phyloP scores from a whole-genome alignment of 352 stramenopile genomes.

The Phytopythium chamaehyphon region DNA sequence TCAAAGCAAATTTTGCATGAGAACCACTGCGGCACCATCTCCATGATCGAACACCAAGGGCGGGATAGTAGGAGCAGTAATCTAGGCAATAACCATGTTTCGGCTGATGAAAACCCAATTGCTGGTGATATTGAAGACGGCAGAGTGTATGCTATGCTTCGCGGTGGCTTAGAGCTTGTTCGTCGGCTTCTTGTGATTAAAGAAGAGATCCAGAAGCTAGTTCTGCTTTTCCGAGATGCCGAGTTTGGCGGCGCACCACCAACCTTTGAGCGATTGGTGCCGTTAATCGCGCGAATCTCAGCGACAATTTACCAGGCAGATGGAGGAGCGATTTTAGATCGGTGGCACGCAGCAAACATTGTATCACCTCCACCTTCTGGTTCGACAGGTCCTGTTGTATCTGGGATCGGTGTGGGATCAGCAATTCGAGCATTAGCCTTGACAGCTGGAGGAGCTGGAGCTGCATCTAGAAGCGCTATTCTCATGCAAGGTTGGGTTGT shows the following conservation, averaged over 20 bases:
- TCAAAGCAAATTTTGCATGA: no score
- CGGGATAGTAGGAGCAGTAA: no score
- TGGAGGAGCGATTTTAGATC: conserved; percentile 2
- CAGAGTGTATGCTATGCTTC: not conserved
- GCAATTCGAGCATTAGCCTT: conserved; percentile 16
- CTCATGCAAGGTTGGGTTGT: conserved; percentile 49
- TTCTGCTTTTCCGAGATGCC: conserved; percentile 2
- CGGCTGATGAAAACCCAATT: no score
- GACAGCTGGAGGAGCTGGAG: conserved; percentile 20
- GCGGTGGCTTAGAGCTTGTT: conserved; percentile 4
- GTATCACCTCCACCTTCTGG: not conserved
- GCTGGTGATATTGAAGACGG: not conserved
- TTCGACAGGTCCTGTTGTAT: not conserved
- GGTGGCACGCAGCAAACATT: conserved; percentile 1
- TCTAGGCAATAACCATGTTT: no score
- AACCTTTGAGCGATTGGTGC: conserved; percentile 2
- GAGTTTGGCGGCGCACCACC: not conserved
- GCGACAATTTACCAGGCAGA: conserved; percentile 3
- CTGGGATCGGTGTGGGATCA: not conserved
- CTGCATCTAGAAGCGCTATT: conserved; percentile 13
- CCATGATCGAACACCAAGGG: no score
- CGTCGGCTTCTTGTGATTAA: conserved; percentile 4
- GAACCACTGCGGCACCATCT: no score
- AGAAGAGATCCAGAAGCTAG: conserved; percentile 2
- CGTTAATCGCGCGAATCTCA: conserved; percentile 1